Evolutionary conservation across 1,284 basidiomycete genomes (phyloP).

Genomic region (Ceratobasidium sp.): DNA sequence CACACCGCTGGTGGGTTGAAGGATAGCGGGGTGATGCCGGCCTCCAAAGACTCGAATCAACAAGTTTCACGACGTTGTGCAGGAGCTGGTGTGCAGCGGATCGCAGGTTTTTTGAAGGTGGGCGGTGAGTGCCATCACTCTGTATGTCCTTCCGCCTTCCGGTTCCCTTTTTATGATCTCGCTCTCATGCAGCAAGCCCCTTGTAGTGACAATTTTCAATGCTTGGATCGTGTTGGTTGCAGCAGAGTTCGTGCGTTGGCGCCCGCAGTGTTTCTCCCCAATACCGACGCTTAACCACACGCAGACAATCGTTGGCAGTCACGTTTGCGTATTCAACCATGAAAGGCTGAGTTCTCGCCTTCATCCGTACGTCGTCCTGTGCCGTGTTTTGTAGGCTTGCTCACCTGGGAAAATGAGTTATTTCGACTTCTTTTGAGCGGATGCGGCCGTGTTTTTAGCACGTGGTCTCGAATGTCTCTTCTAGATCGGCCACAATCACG

Average conservation of each 20-base stretch:
- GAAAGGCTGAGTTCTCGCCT: background rate
- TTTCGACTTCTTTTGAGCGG: background rate
- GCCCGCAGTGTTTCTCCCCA: background rate
- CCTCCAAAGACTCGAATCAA: too few relatives aligned
- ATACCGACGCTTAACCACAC: background rate
- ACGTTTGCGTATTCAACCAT: slow-evolving; percentile 15
- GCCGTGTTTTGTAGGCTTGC: background rate
- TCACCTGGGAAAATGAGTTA: background rate
- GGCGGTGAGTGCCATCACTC: background rate
- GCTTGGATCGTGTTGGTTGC: background rate
- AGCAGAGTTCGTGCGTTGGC: background rate
- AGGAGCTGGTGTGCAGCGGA: background rate
- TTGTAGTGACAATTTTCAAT: background rate
- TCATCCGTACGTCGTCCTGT: background rate
- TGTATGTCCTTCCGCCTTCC: background rate
- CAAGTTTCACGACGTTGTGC: background rate
- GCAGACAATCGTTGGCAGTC: background rate
- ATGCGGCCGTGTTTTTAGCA: slow-evolving; percentile 6
- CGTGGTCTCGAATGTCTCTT: background rate
- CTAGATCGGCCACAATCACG: background rate
- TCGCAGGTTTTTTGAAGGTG: background rate
- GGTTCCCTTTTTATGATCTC: background rate
- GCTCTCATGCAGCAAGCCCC: background rate
- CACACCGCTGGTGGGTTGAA: too few relatives aligned
- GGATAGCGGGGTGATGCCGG: too few relatives aligned